These are phyloP conservation scores for Uncinocarpus reesii DNA, from an alignment of 2,329 filamentous ascomycete genomes.

Conservation along the genomic window DNA sequence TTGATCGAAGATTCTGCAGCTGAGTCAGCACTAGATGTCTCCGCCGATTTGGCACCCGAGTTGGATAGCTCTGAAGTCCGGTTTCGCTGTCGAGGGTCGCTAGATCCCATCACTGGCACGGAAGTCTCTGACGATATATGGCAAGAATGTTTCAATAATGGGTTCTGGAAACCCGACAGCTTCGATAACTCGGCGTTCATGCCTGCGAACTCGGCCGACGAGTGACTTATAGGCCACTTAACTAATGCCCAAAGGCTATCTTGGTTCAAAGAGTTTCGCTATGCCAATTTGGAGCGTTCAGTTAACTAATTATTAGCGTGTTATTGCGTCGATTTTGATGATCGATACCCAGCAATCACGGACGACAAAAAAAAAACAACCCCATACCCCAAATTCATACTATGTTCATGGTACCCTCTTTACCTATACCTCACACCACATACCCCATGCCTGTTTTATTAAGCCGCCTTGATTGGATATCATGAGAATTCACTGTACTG, in stretches of 20 bases:
- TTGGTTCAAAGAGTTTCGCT: background rate
- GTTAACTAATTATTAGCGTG: background rate
- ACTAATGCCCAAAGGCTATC: background rate
- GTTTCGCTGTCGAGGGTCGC: background rate
- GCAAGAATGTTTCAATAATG: constrained; percentile 6
- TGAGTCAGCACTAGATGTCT: constrained; percentile 1
- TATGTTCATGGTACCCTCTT: too few species aligned
- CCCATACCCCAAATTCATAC: background rate
- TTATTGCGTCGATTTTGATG: background rate
- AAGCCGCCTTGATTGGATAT: too few species aligned
- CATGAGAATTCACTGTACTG: too few species aligned
- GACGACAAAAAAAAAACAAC: background rate
- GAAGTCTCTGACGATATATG: background rate
- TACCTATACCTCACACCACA: too few species aligned
- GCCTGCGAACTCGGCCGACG: background rate
- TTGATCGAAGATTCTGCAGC: background rate
- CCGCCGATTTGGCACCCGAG: background rate
- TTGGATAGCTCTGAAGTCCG: background rate
- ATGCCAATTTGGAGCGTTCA: background rate
- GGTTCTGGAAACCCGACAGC: constrained; percentile 7
- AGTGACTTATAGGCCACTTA: background rate
- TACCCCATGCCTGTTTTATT: too few species aligned
- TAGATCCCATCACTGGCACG: background rate
- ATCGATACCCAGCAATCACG: background rate
- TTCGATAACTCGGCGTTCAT: constrained; percentile 7